phyloP scores from a whole-genome alignment of 352 stramenopile genomes.

The Phytophthora melonis region DNA sequence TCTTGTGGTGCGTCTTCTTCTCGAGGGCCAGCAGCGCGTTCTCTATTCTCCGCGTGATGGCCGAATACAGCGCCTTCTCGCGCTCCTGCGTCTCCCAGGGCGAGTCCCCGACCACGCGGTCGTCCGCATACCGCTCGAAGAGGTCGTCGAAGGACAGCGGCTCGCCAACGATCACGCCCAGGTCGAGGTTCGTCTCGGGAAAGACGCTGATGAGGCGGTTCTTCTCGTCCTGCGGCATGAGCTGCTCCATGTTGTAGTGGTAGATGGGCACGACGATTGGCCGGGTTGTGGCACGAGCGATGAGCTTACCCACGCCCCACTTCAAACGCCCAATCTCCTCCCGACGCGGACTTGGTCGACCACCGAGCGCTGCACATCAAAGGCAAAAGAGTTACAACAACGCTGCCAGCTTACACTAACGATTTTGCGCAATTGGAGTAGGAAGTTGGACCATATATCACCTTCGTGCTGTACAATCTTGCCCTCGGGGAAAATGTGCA shows the following conservation, averaged over 20 bases:
- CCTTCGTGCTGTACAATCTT: slow-evolving; percentile 79
- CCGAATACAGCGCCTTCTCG: slow-evolving; percentile 83
- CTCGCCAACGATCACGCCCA: slow-evolving; percentile 73
- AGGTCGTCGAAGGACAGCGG: slow-evolving; percentile 88
- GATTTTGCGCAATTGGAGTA: neutral
- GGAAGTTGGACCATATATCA: slow-evolving; percentile 25
- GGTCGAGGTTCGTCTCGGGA: slow-evolving; percentile 55
- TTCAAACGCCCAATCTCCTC: slow-evolving; percentile 86
- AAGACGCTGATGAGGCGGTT: slow-evolving; percentile 79
- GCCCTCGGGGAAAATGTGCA: slow-evolving; percentile 91
- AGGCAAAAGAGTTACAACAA: neutral
- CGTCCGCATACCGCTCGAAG: slow-evolving; percentile 65
- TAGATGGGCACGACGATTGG: slow-evolving; percentile 89
- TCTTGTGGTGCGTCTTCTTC: slow-evolving; percentile 33
- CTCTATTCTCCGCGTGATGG: slow-evolving; percentile 88
- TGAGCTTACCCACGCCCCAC: slow-evolving; percentile 90
- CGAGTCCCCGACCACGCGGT: slow-evolving; percentile 53
- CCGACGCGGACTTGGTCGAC: slow-evolving; percentile 63
- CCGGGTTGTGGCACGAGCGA: slow-evolving; percentile 71
- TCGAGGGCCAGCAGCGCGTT: slow-evolving; percentile 72
- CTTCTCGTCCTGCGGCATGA: slow-evolving; percentile 86
- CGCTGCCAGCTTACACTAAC: too few species aligned
- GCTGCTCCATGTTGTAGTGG: slow-evolving; percentile 88
- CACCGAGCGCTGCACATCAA: slow-evolving; percentile 62
- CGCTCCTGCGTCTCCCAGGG: slow-evolving; percentile 70